Base-by-base conservation (phyloP, 345 rosid species). In the Citrus australasica region DNA sequence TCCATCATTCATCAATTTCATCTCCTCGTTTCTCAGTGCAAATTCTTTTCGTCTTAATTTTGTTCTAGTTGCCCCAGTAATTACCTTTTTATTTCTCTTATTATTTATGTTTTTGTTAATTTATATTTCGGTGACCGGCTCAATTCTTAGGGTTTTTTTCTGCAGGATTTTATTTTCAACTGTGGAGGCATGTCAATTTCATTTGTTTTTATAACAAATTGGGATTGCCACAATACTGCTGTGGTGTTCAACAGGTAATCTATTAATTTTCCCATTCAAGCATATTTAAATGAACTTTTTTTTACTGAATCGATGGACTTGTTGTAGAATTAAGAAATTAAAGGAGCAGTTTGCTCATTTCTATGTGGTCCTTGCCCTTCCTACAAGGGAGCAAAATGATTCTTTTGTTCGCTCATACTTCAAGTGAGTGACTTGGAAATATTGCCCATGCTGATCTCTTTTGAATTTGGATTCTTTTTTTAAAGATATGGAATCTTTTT, bases 161-260 rank as follows among this genome's bases (percentile, higher is more conserved):
- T 56, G 48, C 61, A 93, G 98, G 99, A 93, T 80, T 80, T 90
- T 59, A 95, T 95, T 76, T 95, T 95, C 83, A 95, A 95, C 61
- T 93, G 99, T 69, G 98, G 96, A 16, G 96, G 99, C 10, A 79
- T 88, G 76, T 95, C 99, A 0, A 82, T 90, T 69, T 98, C 98
- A 74, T 93, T 95, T 75, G 85, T 91, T n/a, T 93, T 95, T 71
- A 83, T 91, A 38, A 91, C 99, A 0, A 78, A 85, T 37, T 95
- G 99, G 99, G 93, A 92, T 38, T 78, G 81, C 79, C 28, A 75
- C 75, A 82, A 86, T 37, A 74, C 67, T 69, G 78, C 74, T 42
- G 71, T 86, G 61, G 71, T 90, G 78, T 92, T 93, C 85, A 82
- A 66, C 90, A 92, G 99, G 99, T 92, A 76, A 35, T 16, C 28